phyloP scores from a whole-genome alignment of 2,329 filamentous ascomycete genomes.

The Talaromyces islandicus region DNA sequence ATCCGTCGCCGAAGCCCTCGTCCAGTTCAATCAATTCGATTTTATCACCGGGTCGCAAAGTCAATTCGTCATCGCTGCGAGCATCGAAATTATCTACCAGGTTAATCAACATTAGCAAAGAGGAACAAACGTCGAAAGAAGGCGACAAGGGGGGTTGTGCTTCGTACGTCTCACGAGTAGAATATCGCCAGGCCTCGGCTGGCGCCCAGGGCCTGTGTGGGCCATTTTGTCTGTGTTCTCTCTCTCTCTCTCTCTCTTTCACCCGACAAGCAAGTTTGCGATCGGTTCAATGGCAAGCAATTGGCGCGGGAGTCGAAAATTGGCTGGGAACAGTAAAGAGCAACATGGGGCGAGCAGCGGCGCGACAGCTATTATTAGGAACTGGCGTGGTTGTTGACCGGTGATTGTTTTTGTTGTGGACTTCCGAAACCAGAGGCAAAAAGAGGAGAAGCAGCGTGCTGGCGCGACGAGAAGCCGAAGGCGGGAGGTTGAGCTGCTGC shows the following conservation, averaged over 20 bases:
- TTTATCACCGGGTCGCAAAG: conserved; percentile 67
- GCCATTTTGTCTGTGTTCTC: conserved; percentile 21
- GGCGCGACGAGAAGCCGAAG: conserved; percentile 7
- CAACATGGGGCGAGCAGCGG: conserved; percentile 24
- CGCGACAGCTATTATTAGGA: not conserved
- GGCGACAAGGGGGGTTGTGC: conserved; percentile 8
- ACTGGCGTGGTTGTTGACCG: not conserved
- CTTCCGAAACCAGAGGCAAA: not conserved
- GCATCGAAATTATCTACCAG: conserved; percentile 82
- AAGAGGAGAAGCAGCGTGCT: conserved; percentile 4
- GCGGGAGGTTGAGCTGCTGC: not conserved
- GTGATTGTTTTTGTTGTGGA: not conserved
- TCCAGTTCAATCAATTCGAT: conserved; percentile 60
- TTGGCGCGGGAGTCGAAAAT: conserved; percentile 10
- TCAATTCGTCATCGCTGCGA: conserved; percentile 88
- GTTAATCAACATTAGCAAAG: conserved; percentile 19
- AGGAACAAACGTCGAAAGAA: not conserved
- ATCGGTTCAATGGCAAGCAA: conserved; percentile 8
- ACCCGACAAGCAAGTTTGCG: not conserved
- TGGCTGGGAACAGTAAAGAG: conserved; percentile 18
- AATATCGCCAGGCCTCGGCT: conserved; percentile 36
- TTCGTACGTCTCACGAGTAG: conserved; percentile 42
- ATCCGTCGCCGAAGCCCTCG: conserved; percentile 62
- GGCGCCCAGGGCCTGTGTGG: conserved; percentile 27
- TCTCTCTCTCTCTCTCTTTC: conserved; percentile 14